These are phyloP conservation scores for Somion occarium DNA, from an alignment of 1,284 basidiomycete species.

Conservation along the genomic window DNA sequence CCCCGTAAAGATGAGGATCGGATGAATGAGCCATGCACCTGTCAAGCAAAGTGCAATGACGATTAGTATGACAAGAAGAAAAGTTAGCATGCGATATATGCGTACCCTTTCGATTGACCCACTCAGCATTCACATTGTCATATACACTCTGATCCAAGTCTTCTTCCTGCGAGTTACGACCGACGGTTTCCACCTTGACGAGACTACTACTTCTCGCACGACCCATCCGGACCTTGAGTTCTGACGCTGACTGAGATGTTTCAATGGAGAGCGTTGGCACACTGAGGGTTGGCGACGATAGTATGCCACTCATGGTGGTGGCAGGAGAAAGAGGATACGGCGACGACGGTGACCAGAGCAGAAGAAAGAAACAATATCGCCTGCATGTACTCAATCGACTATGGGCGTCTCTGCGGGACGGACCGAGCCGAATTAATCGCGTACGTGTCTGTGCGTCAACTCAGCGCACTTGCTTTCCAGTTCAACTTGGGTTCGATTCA, in stretches of 20 bases:
- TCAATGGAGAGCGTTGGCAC: conserved; percentile 20
- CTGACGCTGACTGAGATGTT: conserved; percentile 15
- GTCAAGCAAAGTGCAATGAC: conserved; percentile 8
- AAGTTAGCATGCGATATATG: conserved; percentile 9
- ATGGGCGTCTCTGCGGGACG: no score
- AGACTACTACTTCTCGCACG: conserved; percentile 75
- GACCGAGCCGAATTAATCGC: no score
- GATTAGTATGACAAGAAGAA: not conserved
- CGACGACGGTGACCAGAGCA: conserved; percentile 8
- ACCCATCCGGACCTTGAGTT: conserved; percentile 35
- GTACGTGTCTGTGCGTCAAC: no score
- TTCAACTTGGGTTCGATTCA: no score
- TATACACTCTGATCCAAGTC: conserved; percentile 79
- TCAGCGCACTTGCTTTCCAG: no score
- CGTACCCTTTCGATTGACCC: conserved; percentile 97
- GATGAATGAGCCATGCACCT: conserved; percentile 98
- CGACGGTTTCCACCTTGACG: conserved; percentile 87
- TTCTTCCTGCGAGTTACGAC: conserved; percentile 73
- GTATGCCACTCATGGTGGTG: conserved; percentile 18
- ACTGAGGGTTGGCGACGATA: conserved; percentile 24
- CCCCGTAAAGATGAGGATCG: conserved; percentile 85
- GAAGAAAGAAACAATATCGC: conserved; percentile 4
- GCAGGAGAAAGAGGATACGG: not conserved
- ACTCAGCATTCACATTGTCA: conserved; percentile 92
- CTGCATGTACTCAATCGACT: no score